These are phyloP conservation scores for Trichophyton rubrum DNA, from an alignment of 2,329 filamentous ascomycete genomes.

Conservation along the genomic window DNA sequence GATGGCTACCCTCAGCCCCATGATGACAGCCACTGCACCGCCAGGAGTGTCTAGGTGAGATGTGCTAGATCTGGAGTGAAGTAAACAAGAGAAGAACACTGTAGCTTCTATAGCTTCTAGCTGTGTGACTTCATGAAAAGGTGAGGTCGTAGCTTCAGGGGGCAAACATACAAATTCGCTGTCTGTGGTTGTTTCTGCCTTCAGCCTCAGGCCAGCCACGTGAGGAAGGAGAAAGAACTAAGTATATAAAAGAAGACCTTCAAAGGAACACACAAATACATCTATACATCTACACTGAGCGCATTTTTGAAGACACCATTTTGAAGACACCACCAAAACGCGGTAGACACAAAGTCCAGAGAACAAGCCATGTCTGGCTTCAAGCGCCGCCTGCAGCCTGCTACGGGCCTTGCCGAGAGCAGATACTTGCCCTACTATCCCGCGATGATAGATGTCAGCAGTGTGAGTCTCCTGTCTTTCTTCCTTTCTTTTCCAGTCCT, in stretches of 20 bases:
- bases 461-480: not conserved
- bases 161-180: too few species aligned
- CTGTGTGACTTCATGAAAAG: too few species aligned
- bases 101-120: not conserved
- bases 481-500: too few species aligned
- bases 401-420: not conserved
- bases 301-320: too few species aligned
- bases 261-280: too few species aligned
- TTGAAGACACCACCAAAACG: too few species aligned
- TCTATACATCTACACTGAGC: too few species aligned
- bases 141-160: too few species aligned
- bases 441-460: not conserved
- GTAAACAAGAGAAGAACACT: too few species aligned
- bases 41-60: not conserved
- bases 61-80: not conserved
- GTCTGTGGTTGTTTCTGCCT: too few species aligned
- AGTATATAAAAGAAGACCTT: not conserved
- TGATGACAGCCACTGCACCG: not conserved
- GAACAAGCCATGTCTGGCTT: not conserved
- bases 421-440: not conserved
- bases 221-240: not conserved
- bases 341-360: too few species aligned
- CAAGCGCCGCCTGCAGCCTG: not conserved
- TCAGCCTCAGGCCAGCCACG: not conserved
- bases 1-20: constrained; percentile 14